Conservation (phyloP, 2,329 filamentous ascomycete genomes). For the Calycina herbarum region DNA sequence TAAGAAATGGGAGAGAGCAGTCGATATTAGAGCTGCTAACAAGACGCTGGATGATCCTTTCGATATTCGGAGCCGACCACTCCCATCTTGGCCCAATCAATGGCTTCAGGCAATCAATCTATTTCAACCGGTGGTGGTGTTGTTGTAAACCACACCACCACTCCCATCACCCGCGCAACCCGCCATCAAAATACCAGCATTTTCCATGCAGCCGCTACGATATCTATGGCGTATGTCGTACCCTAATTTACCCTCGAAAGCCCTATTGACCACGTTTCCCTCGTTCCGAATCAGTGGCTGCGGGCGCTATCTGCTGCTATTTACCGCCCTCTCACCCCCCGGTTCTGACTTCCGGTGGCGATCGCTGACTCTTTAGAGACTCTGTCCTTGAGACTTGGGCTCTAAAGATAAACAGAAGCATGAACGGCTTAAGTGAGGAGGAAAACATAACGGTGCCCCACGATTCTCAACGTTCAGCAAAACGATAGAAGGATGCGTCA, state of each 20-base stretch:
- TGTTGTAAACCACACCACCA: background rate
- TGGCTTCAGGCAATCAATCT: background rate
- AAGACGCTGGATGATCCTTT: background rate
- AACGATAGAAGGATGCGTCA: background rate
- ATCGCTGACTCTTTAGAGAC: background rate
- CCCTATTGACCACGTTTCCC: background rate
- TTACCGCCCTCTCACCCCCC: background rate
- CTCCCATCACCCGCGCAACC: background rate
- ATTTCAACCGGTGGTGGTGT: slow-evolving; percentile 1
- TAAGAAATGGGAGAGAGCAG: background rate
- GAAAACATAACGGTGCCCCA: background rate
- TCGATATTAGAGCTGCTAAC: no score
- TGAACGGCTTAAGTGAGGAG: background rate
- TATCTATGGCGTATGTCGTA: background rate
- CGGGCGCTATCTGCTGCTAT: background rate
- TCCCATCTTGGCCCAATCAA: background rate
- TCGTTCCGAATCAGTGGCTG: background rate
- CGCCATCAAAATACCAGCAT: background rate
- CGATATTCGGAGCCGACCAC: background rate
- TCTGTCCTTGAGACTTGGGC: background rate
- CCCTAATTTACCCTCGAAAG: background rate
- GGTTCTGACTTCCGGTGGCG: background rate
- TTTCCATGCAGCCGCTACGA: background rate
- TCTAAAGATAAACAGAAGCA: background rate
- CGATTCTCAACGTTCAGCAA: background rate